Base-by-base conservation (phyloP, 441 rosid genomes). In the Hura crepitans region DNA sequence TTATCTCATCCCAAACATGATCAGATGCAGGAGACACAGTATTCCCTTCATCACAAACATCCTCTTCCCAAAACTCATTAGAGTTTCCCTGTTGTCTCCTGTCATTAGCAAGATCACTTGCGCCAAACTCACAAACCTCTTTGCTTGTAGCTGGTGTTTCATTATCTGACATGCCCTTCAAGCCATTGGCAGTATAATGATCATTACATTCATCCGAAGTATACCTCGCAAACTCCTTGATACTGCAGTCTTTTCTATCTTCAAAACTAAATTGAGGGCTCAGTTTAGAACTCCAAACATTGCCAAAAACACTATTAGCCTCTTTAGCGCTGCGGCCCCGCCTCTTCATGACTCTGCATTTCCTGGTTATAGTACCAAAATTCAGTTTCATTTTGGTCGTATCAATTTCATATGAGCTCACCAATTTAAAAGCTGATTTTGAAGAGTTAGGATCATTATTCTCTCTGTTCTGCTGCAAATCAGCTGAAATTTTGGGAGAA, bases 261-360 rank as follows among this genome's bases (percentile, higher is more conserved):
- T 72, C 81, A 53, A 56, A 30, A 20, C 72, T 64, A 39, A 73
- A 65, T 22, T 62, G 77, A 27, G 84, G 80, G 39, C 74, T 67
- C 59, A 35, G 53, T 61, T 61, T 76, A 61, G 82, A 79, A 66
- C 72, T 75, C 86, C 85, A 82, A 39, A 73, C 68, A 65, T 76
- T 25, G 28, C 81, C 72, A 50, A 74, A 64, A 30, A 53, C 76
- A 50, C 58, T 70, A 65, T 46, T 73, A 35, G 66, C 72, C 30
- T 70, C 78, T 59, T 59, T 72, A 20, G 27, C 46, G 66, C 69
- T 65, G 45, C 59, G 83, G 20, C 84, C 78, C 51, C 85, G 69
- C 47, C 86, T 81, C 72, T 73, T 84, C 86, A 82, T 86, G 45
- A 77, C 73, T 80, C 89, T 80, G 62, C 81, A 76, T 74, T 82